Evolutionary conservation across 2,329 filamentous ascomycete genomes (phyloP).

Genomic region (Colletotrichum noveboracense): DNA sequence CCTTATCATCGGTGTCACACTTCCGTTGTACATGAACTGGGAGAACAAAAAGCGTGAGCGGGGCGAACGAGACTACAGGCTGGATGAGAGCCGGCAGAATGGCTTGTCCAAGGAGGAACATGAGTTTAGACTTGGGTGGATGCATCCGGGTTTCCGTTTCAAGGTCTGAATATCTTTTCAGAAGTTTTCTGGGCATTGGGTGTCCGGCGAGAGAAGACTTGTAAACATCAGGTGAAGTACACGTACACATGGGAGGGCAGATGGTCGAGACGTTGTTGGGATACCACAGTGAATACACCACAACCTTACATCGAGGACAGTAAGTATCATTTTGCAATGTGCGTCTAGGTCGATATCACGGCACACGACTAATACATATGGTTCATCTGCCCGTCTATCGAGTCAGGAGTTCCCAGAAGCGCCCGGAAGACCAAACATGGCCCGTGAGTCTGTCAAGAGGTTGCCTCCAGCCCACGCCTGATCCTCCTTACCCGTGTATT

Average conservation of each 20-base stretch:
- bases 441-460: background rate
- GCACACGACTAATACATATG: background rate
- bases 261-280: background rate
- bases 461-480: background rate
- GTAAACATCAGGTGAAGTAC: background rate
- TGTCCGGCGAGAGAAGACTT: background rate
- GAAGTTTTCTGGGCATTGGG: background rate
- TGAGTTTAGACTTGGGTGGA: conserved; percentile 28
- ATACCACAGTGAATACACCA: background rate
- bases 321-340: background rate
- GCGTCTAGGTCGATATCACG: accelerated
- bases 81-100: conserved; percentile 11
- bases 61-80: conserved; percentile 24
- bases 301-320: background rate
- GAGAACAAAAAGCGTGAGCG: conserved; percentile 26
- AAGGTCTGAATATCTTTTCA: conserved; percentile 14
- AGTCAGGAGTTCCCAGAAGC: background rate
- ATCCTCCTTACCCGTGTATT: background rate
- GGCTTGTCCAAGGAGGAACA: conserved; percentile 24
- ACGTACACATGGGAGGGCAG: background rate
- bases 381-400: background rate
- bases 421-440: background rate
- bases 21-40: conserved; percentile 24
- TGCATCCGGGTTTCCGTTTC: conserved; percentile 27
- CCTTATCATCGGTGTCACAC: conserved; percentile 9